phyloP scores from a whole-genome alignment of 164 flowering plant species.

The Vitis rotundifolia region DNA sequence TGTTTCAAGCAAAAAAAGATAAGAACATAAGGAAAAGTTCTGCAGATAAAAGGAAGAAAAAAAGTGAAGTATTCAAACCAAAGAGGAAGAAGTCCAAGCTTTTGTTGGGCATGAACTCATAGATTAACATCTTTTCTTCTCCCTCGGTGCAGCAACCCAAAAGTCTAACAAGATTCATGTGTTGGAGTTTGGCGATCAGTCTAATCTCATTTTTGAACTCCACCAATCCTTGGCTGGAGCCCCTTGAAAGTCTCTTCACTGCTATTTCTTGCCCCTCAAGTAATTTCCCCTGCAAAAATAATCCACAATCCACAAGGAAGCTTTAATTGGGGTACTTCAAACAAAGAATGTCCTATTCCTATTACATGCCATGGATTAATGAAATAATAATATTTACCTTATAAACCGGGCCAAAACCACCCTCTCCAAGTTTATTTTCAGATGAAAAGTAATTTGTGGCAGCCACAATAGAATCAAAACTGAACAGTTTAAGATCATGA shows the following conservation, averaged over 20 bases:
- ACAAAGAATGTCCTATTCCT: too few species aligned
- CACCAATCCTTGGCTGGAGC: not conserved
- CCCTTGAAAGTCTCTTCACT: not conserved
- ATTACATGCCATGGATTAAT: too few species aligned
- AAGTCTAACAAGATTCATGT: not conserved
- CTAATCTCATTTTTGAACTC: not conserved
- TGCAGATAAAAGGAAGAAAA: not conserved
- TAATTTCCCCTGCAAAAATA: not conserved
- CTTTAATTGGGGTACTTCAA: too few species aligned
- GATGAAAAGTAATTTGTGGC: not conserved
- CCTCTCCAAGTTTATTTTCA: constrained; percentile 1
- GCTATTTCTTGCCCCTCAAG: not conserved
- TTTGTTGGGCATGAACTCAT: not conserved
- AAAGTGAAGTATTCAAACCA: not conserved
- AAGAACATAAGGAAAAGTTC: not conserved
- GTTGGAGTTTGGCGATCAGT: not conserved
- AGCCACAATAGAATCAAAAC: not conserved
- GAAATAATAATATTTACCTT: not conserved
- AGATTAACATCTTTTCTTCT: not conserved
- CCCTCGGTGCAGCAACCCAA: not conserved
- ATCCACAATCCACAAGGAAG: too few species aligned
- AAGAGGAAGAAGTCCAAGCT: not conserved
- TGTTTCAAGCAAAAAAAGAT: too few species aligned
- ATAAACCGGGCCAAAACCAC: constrained; percentile 1
- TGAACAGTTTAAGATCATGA: too few species aligned